These are phyloP conservation scores for Ceratobasidium sp. DNA, from an alignment of 1,284 basidiomycete species.

Conservation along the genomic window DNA sequence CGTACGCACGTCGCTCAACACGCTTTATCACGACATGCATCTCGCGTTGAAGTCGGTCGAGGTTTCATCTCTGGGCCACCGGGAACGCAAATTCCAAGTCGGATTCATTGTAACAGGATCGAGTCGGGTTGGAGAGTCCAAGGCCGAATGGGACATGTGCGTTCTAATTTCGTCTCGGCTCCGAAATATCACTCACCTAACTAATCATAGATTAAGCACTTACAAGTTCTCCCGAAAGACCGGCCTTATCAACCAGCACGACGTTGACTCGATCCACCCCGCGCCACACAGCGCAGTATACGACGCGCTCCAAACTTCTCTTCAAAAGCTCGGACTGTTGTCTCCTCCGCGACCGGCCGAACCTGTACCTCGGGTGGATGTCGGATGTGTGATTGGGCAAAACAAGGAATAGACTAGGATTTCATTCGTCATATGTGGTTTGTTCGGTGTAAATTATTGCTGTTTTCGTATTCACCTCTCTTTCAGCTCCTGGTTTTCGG, in stretches of 20 bases:
- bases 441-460: slow-evolving; percentile 34
- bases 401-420: slow-evolving; percentile 3
- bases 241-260: slow-evolving; percentile 73
- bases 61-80: slow-evolving; percentile 51
- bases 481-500: background rate
- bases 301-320: slow-evolving; percentile 63
- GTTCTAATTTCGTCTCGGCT: slow-evolving; percentile 54
- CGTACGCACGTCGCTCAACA: slow-evolving; percentile 77
- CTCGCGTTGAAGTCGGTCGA: slow-evolving; percentile 66
- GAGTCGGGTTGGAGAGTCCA: slow-evolving; percentile 70
- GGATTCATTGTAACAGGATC: slow-evolving; percentile 68
- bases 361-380: slow-evolving; percentile 21
- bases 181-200: background rate
- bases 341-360: slow-evolving; percentile 7
- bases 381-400: background rate
- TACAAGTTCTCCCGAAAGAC: slow-evolving; percentile 76
- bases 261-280: slow-evolving; percentile 77
- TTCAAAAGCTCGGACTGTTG: slow-evolving; percentile 42
- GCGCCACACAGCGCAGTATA: slow-evolving; percentile 78
- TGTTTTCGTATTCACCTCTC: slow-evolving; percentile 44
- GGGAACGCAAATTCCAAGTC: slow-evolving; percentile 61
- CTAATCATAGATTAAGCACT: slow-evolving; percentile 69
- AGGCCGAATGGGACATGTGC: slow-evolving; percentile 77
- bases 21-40: slow-evolving; percentile 74
- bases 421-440: background rate